These are phyloP conservation scores for Ascochyta fabae DNA, from an alignment of 2,329 filamentous ascomycete species.

Conservation along the genomic window DNA sequence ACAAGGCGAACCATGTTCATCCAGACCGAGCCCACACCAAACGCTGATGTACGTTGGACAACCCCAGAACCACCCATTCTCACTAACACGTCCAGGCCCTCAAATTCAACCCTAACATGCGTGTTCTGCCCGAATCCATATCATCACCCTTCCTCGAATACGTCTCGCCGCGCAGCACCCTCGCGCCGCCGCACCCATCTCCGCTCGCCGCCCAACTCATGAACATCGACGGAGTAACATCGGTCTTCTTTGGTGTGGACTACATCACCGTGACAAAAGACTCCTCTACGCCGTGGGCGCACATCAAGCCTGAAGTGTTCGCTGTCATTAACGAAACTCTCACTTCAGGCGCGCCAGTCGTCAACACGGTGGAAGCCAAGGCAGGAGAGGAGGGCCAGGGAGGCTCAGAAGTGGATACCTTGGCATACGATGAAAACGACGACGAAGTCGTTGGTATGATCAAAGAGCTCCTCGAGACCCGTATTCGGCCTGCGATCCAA, in stretches of 20 bases:
- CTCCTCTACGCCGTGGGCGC: constrained; percentile 86
- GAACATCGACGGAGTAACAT: constrained; percentile 92
- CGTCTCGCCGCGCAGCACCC: constrained; percentile 83
- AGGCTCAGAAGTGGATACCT: constrained; percentile 66
- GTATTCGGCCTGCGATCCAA: constrained; percentile 93
- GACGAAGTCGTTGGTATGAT: constrained; percentile 97
- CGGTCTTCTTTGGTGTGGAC: constrained; percentile 91
- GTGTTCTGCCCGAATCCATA: constrained; percentile 77
- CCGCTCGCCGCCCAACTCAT: constrained; percentile 89
- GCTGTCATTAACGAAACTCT: constrained; percentile 92
- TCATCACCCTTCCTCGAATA: constrained; percentile 87
- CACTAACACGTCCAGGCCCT: constrained; percentile 61
- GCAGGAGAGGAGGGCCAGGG: constrained; percentile 58
- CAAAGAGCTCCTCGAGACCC: constrained; percentile 93
- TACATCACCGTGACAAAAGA: constrained; percentile 98
- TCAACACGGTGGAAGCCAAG: constrained; percentile 71
- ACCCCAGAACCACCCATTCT: background rate
- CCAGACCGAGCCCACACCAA: constrained; percentile 93
- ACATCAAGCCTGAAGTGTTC: constrained; percentile 95
- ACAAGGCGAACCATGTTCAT: constrained; percentile 85
- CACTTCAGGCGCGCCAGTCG: constrained; percentile 80
- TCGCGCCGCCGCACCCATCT: constrained; percentile 87
- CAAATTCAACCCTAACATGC: constrained; percentile 93
- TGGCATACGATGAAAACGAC: constrained; percentile 88
- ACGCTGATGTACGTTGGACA: constrained; percentile 71